Base-by-base conservation (phyloP, 257 asterid species). In the Handroanthus guayacan region DNA sequence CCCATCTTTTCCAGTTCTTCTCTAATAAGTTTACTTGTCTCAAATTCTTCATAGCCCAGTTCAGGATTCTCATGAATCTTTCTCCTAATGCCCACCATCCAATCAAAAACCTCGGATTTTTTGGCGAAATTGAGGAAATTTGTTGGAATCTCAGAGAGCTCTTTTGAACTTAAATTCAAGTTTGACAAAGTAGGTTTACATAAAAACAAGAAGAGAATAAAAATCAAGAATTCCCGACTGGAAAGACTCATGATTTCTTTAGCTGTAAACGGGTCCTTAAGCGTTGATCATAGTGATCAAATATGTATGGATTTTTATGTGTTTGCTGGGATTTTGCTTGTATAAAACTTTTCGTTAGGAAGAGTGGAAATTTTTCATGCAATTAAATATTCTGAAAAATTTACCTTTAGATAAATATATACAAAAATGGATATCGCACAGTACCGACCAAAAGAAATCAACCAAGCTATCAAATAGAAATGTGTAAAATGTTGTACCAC, bases 61-160 rank as follows among this genome's bases (percentile, higher is more conserved):
- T 95, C 99, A 17, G 99, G 99, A 84, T 95, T 91, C 88, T 86
- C 97, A 54, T 95, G 99, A 56, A 95, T 84, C 81, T 77, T 86
- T 55, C 98, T 89, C 87, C 99, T 89, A 9, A 93, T 63, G 38
- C 78, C 82, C 75, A 91, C 95, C 87, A 95, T 87, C 97, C 97
- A 95, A 77, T 93, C 93, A 84, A 84, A 90, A 68, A 93, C 80
- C 71, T 90, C 97, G 66, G 85, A 67, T 83, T 83, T 81, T 75
- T 87, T 82, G 2, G 98, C 97, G 57, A 82, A 87, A 38, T 84
- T 71, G 61, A 95, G 95, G 72, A 95, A 87, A 5, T 78, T 38
- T 47, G 5, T 52, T 39, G 98, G 89, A 65, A 90, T 82, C 69
- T 89, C 93, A 13, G 91, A 84, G 31, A 77, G 71, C 76, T 67